Evolutionary conservation across 208 protist genomes (phyloP).

Genomic region (Porcisia hertigi): DNA sequence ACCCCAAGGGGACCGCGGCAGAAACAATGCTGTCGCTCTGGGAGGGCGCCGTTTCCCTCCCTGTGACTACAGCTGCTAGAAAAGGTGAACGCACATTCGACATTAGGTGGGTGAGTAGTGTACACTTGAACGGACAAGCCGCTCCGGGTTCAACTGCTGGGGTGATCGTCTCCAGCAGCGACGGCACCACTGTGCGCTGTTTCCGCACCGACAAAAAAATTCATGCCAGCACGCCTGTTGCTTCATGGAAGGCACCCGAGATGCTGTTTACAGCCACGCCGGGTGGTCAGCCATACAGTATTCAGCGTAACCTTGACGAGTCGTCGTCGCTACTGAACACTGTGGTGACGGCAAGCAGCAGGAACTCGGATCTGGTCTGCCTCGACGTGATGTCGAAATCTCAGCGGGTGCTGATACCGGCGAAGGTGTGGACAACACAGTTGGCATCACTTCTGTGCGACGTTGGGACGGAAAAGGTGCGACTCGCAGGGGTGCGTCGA

Average conservation of each 20-base stretch:
- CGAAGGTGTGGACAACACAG: slow-evolving; percentile 1
- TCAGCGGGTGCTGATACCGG: slow-evolving; percentile 22
- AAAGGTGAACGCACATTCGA: neutral
- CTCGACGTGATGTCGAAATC: slow-evolving; percentile 7
- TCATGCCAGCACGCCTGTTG: neutral
- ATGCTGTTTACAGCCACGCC: slow-evolving; percentile 1
- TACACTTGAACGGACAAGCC: too few relatives aligned
- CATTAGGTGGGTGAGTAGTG: neutral
- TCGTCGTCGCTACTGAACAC: slow-evolving; percentile 1
- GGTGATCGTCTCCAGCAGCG: slow-evolving; percentile 17
- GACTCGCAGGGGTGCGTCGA: slow-evolving; percentile 11
- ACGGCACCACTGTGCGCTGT: slow-evolving; percentile 18
- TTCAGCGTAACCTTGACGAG: slow-evolving; percentile 13
- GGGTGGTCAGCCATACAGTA: neutral
- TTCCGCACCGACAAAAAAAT: neutral
- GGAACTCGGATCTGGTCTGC: slow-evolving; percentile 17
- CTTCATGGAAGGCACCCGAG: slow-evolving; percentile 11
- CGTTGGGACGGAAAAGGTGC: slow-evolving; percentile 17
- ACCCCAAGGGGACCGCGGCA: neutral
- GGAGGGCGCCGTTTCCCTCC: slow-evolving; percentile 1
- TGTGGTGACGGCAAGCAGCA: slow-evolving; percentile 1
- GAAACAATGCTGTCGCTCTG: slow-evolving; percentile 1
- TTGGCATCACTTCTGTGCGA: slow-evolving; percentile 12
- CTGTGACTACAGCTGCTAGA: neutral
- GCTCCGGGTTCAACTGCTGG: neutral